A percentile compares a stretch with the other conserved stretches of the same genome.
Conservation (phyloP, 1,284 basidiomycete species). For the Puccinia sorghi region DNA sequence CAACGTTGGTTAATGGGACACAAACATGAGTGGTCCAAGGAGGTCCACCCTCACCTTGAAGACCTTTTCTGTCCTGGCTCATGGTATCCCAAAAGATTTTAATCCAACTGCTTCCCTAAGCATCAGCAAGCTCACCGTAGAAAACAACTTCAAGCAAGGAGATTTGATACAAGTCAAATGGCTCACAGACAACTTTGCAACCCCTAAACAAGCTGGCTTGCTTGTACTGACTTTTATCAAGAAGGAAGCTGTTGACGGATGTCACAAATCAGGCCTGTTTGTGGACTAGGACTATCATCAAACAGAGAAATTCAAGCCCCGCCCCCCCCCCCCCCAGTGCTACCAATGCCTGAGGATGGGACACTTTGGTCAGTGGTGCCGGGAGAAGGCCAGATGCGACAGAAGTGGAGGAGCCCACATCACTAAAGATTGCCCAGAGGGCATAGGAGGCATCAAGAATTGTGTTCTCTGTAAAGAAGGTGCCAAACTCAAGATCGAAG, state of each 20-base stretch:
- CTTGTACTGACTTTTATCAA: neutral
- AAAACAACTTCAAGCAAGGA: too few relatives aligned
- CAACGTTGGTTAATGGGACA: too few relatives aligned
- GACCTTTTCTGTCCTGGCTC: too few relatives aligned
- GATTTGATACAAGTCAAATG: too few relatives aligned
- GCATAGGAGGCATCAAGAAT: neutral
- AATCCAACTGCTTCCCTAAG: too few relatives aligned
- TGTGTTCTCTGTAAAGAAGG: conserved; percentile 12
- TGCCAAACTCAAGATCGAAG: neutral
- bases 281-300: conserved; percentile 8
- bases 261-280: conserved; percentile 1
- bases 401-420: conserved; percentile 3
- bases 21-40: too few relatives aligned
- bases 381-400: neutral
- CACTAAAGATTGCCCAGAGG: conserved; percentile 17
- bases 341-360: conserved; percentile 23
- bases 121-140: too few relatives aligned
- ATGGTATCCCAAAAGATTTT: too few relatives aligned
- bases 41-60: too few relatives aligned
- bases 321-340: conserved; percentile 17
- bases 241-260: neutral
- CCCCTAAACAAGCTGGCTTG: neutral
- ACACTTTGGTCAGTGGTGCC: conserved; percentile 17
- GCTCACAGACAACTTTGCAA: neutral
- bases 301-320: neutral